Percentiles rank a stretch among this genome's conserved stretches.
Evolutionary conservation across 2,329 filamentous ascomycete genomes (phyloP).

Genomic region (Phoma sp.): DNA sequence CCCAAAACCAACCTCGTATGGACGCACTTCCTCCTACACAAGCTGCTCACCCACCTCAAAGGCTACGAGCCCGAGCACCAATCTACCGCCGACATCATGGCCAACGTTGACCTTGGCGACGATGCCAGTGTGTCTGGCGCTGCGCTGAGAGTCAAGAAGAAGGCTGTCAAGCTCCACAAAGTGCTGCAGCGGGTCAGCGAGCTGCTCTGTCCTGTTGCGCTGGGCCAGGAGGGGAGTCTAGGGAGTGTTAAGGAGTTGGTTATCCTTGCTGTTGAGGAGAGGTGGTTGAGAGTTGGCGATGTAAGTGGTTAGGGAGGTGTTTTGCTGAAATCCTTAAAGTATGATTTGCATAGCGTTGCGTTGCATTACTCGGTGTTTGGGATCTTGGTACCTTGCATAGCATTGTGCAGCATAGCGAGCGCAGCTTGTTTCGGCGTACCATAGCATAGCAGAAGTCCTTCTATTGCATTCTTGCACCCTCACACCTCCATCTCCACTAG

Average conservation of each 20-base stretch:
- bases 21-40: conserved; percentile 66
- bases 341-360: neutral
- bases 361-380: neutral
- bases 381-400: neutral
- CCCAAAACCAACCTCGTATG: conserved; percentile 69
- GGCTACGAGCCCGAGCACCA: conserved; percentile 28
- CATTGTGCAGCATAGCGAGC: too few species aligned
- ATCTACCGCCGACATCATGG: conserved; percentile 21
- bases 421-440: too few species aligned
- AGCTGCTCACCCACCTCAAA: conserved; percentile 56
- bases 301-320: neutral
- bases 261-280: conserved; percentile 40
- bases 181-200: conserved; percentile 46
- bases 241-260: conserved; percentile 45
- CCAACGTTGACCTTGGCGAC: conserved; percentile 17
- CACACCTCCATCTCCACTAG: too few species aligned
- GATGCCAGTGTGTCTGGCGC: conserved; percentile 15
- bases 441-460: too few species aligned
- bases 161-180: conserved; percentile 47
- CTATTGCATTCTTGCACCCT: too few species aligned
- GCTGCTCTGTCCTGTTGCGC: conserved; percentile 48
- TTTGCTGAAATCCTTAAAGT: too few species aligned
- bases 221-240: conserved; percentile 31
- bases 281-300: conserved; percentile 45
- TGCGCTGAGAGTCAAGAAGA: conserved; percentile 37